Conservation (phyloP, 352 stramenopile species). For the Discostella stelligera region DNA sequence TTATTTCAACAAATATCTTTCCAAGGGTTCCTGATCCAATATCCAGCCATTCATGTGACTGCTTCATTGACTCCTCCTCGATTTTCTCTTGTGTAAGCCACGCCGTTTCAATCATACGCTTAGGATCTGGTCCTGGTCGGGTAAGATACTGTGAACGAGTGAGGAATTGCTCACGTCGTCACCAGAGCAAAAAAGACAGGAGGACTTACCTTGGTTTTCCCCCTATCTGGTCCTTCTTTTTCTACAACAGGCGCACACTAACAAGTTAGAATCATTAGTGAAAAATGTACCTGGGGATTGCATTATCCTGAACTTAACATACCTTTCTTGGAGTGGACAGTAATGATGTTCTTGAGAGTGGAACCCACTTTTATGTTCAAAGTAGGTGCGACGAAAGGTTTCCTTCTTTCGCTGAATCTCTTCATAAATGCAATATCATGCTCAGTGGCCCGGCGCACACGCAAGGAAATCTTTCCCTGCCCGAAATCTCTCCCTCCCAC, state of each 20-base stretch:
- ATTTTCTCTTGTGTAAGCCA: constrained; percentile 74
- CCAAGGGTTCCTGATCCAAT: constrained; percentile 57
- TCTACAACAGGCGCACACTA: constrained; percentile 10
- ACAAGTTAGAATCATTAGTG: constrained; percentile 1
- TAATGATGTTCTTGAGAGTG: constrained; percentile 36
- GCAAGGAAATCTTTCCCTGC: constrained; percentile 57
- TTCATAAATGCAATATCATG: constrained; percentile 74
- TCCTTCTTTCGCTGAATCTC: constrained; percentile 42
- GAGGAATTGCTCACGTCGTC: not conserved
- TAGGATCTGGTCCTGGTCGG: constrained; percentile 65
- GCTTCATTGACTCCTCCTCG: constrained; percentile 47
- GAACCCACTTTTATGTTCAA: constrained; percentile 26
- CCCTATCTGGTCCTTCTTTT: constrained; percentile 30
- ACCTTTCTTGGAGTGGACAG: constrained; percentile 54
- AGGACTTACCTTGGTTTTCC: constrained; percentile 29
- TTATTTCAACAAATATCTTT: constrained; percentile 64
- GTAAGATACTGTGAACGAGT: constrained; percentile 51
- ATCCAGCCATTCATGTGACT: constrained; percentile 66
- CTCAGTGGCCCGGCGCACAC: constrained; percentile 59
- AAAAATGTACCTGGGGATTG: not conserved
- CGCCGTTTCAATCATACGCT: constrained; percentile 54
- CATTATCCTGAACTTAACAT: constrained; percentile 13
- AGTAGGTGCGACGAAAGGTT: constrained; percentile 22
- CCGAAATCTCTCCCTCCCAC: constrained; percentile 31
- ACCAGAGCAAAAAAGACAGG: constrained; percentile 8